Base-by-base conservation (phyloP, 257 asterid genomes). In the Misopates orontium region DNA sequence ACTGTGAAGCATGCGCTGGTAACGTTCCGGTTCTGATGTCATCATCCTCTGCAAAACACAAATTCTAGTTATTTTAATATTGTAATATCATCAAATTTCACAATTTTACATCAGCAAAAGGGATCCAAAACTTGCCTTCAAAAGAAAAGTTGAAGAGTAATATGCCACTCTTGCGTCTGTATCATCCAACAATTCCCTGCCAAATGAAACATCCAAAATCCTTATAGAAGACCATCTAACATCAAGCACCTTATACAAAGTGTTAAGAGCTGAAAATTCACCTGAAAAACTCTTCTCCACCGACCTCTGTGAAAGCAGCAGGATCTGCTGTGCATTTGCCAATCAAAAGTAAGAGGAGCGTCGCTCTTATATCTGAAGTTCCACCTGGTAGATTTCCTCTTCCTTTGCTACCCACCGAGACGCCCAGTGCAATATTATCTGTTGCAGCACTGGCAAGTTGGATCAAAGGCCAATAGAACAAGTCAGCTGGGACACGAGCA, bases 391-490 rank as follows among this genome's bases (percentile, higher is more conserved):
- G 86, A 78, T 94, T 94, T 66, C 99, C 99, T 82, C 99, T 86
- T 73, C 98, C 99, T 86, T 94, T 85, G 86, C 99, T 94, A 69
- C 99, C 99, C 52, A 94, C 99, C 60, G 99, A 94, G 74, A 94
- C 98, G 1, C 96, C 99, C 81, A 94, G 84, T 22, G 98, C 99
- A 73, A 90, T 90, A 82, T 94, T 88, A 79, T 94, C 98, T 62
- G 99, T 85, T 21, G 96, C 98, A 45, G 99, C 98, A 78, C 91
- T 91, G 67, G 95, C 98, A 69, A 94, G 97, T 80, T 94, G 99
- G 73, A 94, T 90, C 79, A 94, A 79, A 22, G 99, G 99, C 99
- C 99, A 94, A 73, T 83, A 94, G 69, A 94, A 94, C 70, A 94
- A 76, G 61, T 87, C 96, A 76, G 99, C 95, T 71, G 97, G 99